Base-by-base conservation (phyloP, 306 rosid species). In the Vigna reflexopilosa region DNA sequence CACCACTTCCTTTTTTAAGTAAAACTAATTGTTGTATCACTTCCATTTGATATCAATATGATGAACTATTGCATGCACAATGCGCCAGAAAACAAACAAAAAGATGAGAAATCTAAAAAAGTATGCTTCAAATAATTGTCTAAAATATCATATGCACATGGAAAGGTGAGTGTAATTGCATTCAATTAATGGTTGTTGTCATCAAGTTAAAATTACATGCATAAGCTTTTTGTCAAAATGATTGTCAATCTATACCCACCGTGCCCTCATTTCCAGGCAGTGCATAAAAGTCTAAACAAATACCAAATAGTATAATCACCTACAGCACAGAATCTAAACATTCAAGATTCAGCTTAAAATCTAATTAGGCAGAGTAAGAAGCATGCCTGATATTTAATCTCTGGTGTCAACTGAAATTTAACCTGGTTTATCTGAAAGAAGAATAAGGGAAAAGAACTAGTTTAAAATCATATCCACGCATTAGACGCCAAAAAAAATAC, bases 341-440 rank as follows among this genome's bases (percentile, higher is more conserved):
- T 62, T 63, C 47, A 57, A 52, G 22, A 74, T 56, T 65, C 42
- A 40, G 20, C 61, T 22, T 17, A 17, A 81, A 72, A 79, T 62
- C 22, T 57, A 77, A 59, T 69, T 19, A 70, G 75, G 30, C 20
- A 68, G 65, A 77, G 82, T 30, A 50, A 70, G 77, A 77, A 67
- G 12, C 86, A 70, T 89, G 83, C 97, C 97, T 94, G 97, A 87
- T 94, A 87, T 81, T 92, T 90, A 83, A 90, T 94, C 90, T 94
- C 98, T 11, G 96, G 97, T 55, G 98, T 94, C 87, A 94, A 85
- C 77, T 88, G 94, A 82, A 92, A 94, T 69, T 93, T 94, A 79
- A 94, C 96, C 88, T 89, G 91, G 89, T 95, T 91, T 77, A 90
- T 92, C 98, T 92, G 89, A 56, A 54, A 87, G 67, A 72, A 52